phyloP scores from a whole-genome alignment of 768 basidiomycete genomes.

The Mrakia blollopis region DNA sequence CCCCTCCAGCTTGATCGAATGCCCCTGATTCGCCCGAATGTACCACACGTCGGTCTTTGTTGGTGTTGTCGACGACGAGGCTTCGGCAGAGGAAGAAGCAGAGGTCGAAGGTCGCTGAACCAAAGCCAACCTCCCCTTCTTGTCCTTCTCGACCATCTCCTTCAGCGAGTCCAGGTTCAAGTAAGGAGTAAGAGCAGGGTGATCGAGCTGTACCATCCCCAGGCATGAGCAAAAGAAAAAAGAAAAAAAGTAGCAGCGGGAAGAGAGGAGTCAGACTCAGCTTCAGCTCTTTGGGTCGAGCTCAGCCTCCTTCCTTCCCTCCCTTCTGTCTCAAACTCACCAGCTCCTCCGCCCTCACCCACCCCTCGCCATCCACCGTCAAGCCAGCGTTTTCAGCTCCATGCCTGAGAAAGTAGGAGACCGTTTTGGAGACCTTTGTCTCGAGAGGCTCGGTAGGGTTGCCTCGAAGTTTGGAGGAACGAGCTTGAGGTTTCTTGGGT shows the following conservation, averaged over 20 bases:
- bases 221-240: too few relatives aligned
- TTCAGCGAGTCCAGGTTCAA: background rate
- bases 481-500: background rate
- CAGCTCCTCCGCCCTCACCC: background rate
- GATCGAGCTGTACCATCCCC: background rate
- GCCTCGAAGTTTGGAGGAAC: constrained; percentile 15
- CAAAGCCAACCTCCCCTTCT: constrained; percentile 9
- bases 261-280: background rate
- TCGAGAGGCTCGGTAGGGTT: constrained; percentile 2
- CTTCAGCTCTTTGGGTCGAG: background rate
- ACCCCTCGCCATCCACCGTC: constrained; percentile 2
- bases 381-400: background rate
- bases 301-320: background rate
- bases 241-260: background rate
- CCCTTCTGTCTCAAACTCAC: background rate
- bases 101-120: background rate
- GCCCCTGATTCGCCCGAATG: constrained; percentile 28
- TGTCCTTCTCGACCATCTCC: constrained; percentile 7
- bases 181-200: background rate
- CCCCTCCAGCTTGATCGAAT: constrained; percentile 18
- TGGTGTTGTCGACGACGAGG: background rate
- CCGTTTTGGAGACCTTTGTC: background rate
- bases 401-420: constrained; percentile 18
- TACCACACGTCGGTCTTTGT: background rate
- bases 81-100: background rate